Percentiles rank a stretch among this genome's conserved stretches.
phyloP scores from a whole-genome alignment of 768 basidiomycete species.

The Lentinula sp. region DNA sequence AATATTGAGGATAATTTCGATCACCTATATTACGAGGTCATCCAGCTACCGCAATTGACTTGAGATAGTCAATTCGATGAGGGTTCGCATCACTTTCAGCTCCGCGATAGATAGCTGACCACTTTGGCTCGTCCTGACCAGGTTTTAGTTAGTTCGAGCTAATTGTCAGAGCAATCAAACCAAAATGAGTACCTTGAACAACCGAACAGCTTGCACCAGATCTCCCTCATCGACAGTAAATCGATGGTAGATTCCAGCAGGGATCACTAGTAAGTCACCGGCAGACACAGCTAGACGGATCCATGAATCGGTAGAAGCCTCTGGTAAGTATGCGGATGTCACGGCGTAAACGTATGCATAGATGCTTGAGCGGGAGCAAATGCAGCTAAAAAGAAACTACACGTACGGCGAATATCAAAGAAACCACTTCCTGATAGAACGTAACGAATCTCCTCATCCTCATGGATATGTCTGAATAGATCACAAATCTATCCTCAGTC shows the following conservation, averaged over 20 bases:
- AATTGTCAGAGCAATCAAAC: background rate
- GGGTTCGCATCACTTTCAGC: conserved; percentile 57
- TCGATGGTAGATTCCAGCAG: conserved; percentile 90
- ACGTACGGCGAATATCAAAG: conserved; percentile 84
- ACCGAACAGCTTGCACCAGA: conserved; percentile 66
- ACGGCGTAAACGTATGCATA: background rate
- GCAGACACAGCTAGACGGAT: conserved; percentile 70
- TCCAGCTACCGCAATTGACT: conserved; percentile 25
- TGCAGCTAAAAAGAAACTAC: background rate
- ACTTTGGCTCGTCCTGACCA: conserved; percentile 82
- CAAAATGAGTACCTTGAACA: conserved; percentile 64
- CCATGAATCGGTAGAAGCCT: conserved; percentile 67
- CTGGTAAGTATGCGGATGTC: conserved; percentile 23
- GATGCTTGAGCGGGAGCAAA: background rate
- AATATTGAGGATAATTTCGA: no score
- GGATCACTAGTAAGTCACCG: conserved; percentile 83
- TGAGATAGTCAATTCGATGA: conserved; percentile 56
- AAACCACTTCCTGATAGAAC: conserved; percentile 83
- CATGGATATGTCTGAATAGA: conserved; percentile 76
- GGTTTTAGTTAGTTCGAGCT: background rate
- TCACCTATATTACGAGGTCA: background rate
- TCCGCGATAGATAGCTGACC: conserved; percentile 72
- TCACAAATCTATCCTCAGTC: no score
- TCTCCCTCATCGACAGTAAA: conserved; percentile 83
- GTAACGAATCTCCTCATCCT: conserved; percentile 94